Evolutionary conservation across 2,329 filamentous ascomycete species (phyloP).

Genomic region (Phialocephala sp.): DNA sequence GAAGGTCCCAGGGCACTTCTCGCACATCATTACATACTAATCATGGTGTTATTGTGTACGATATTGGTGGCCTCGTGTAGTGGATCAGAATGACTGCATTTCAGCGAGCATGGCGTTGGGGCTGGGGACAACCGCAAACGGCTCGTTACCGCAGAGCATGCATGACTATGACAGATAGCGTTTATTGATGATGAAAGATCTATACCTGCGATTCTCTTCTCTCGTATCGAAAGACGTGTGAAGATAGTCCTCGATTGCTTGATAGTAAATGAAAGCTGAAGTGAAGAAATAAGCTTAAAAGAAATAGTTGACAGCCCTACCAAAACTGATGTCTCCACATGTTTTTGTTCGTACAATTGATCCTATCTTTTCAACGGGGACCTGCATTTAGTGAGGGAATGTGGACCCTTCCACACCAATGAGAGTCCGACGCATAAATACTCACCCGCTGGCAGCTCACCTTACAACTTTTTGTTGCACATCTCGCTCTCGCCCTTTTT

Average conservation of each 20-base stretch:
- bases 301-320: neutral
- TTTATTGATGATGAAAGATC: slow-evolving; percentile 18
- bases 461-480: slow-evolving; percentile 25
- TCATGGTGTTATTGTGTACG: neutral
- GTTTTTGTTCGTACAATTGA: neutral
- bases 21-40: slow-evolving; percentile 69
- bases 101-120: slow-evolving; percentile 36
- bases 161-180: slow-evolving; percentile 13
- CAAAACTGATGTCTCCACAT: slow-evolving; percentile 4
- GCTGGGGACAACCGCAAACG: slow-evolving; percentile 8
- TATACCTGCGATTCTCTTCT: neutral
- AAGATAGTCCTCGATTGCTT: neutral
- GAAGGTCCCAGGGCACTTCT: slow-evolving; percentile 80
- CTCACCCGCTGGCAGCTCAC: slow-evolving; percentile 13
- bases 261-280: neutral
- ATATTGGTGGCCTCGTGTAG: slow-evolving; percentile 1
- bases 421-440: slow-evolving; percentile 30
- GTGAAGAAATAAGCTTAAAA: slow-evolving; percentile 1
- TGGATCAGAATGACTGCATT: slow-evolving; percentile 18
- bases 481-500: slow-evolving; percentile 24
- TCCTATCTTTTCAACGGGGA: neutral
- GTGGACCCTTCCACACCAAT: slow-evolving; percentile 11
- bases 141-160: slow-evolving; percentile 1
- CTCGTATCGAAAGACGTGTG: neutral
- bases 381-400: neutral